phyloP scores from a whole-genome alignment of 2,329 filamentous ascomycete species.

The Aspergillus sp. region DNA sequence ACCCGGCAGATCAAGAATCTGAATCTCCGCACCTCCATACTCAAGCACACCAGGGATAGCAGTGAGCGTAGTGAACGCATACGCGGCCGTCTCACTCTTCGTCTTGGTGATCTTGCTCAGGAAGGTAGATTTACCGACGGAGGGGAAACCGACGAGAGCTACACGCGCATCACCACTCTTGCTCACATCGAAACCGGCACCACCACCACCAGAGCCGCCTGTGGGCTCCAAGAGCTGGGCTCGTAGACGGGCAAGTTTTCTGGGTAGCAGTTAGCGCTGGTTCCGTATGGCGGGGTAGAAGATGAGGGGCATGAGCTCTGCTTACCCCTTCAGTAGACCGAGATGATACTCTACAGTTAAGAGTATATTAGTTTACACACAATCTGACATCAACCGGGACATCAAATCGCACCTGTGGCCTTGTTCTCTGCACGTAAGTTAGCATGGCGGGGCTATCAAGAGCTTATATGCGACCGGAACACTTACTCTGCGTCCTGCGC shows the following conservation, averaged over 20 bases:
- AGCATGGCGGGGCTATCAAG: conserved; percentile 32
- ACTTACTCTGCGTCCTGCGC: conserved; percentile 94
- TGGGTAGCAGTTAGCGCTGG: conserved; percentile 39
- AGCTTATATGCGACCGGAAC: conserved; percentile 8
- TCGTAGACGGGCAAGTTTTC: conserved; percentile 91
- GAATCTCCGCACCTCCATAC: conserved; percentile 97
- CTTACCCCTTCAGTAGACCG: conserved; percentile 91
- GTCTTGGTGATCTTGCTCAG: conserved; percentile 99
- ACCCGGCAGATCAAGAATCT: conserved; percentile 94
- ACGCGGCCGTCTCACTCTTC: conserved; percentile 91
- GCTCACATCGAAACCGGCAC: conserved; percentile 84
- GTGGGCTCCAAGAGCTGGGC: conserved; percentile 92
- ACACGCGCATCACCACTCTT: conserved; percentile 97
- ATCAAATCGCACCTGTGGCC: conserved; percentile 75
- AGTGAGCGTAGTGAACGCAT: conserved; percentile 95
- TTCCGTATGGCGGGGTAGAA: neutral
- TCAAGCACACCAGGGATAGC: conserved; percentile 96
- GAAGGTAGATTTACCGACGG: conserved; percentile 97
- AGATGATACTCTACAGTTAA: conserved; percentile 82
- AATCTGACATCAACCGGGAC: conserved; percentile 2
- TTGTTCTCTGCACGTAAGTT: conserved; percentile 77
- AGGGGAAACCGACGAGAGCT: conserved; percentile 96
- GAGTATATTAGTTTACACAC: neutral
- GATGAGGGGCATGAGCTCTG: neutral
- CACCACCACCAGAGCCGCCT: conserved; percentile 76